Evolutionary conservation across 2,329 filamentous ascomycete genomes (phyloP).

Genomic region (Colletotrichum sp.): DNA sequence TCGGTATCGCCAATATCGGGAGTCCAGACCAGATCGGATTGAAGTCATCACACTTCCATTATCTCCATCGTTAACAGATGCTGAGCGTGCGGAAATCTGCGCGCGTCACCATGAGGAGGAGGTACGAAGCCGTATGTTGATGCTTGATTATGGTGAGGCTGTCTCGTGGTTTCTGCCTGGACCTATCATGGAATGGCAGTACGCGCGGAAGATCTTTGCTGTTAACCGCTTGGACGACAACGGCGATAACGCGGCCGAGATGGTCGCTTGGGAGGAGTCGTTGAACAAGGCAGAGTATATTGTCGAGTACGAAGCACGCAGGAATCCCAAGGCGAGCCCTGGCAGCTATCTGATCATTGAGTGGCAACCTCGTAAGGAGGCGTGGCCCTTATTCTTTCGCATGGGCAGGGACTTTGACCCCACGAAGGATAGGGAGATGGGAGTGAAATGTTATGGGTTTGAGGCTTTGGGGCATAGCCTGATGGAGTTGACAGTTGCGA

Average conservation of each 20-base stretch:
- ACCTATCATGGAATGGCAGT: neutral
- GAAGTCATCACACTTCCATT: neutral
- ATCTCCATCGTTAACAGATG: neutral
- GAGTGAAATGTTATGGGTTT: neutral
- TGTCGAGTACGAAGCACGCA: neutral
- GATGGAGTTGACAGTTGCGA: neutral
- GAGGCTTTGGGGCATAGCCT: neutral
- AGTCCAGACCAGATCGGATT: neutral
- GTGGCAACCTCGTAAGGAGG: neutral
- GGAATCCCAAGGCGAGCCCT: neutral
- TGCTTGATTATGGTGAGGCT: neutral
- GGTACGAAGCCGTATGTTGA: neutral
- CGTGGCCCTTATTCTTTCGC: neutral
- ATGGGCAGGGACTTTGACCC: neutral
- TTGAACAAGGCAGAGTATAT: neutral
- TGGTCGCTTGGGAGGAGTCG: neutral
- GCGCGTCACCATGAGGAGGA: neutral
- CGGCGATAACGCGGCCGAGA: neutral
- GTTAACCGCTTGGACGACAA: neutral
- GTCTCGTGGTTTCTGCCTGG: neutral
- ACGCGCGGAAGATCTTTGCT: neutral
- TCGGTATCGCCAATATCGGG: neutral
- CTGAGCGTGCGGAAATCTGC: neutral
- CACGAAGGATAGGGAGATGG: neutral
- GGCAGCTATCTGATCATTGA: neutral